These are phyloP conservation scores for Rhamnella rubrinervis DNA, from an alignment of 331 rosid species.

Conservation along the genomic window DNA sequence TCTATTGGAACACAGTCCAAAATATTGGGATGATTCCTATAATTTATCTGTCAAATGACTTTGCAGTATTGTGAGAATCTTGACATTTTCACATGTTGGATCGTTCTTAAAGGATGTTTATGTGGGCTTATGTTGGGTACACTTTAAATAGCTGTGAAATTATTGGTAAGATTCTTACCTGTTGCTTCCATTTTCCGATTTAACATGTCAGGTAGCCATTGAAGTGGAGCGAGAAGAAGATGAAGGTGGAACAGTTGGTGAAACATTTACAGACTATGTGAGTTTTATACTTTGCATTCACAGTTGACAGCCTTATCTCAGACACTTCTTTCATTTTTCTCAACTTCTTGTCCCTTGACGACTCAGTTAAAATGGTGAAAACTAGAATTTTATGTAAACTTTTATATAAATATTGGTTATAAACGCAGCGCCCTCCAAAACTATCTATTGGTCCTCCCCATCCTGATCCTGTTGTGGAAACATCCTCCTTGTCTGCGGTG, in stretches of 20 bases:
- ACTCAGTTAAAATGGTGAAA: constrained; percentile 28
- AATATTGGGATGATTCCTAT: too few relatives aligned
- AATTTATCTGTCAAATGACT: too few relatives aligned
- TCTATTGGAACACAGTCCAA: too few relatives aligned
- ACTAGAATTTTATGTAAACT: constrained; percentile 25
- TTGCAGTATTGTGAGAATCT: too few relatives aligned
- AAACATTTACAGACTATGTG: constrained; percentile 97
- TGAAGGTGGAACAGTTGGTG: constrained; percentile 93
- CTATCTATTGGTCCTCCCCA: constrained; percentile 86
- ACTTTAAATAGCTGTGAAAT: too few relatives aligned
- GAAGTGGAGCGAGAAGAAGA: constrained; percentile 99
- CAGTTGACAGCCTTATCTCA: constrained; percentile 23
- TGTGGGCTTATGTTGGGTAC: too few relatives aligned
- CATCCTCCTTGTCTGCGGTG: constrained; percentile 93
- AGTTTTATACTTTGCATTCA: constrained; percentile 34
- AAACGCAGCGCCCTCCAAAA: constrained; percentile 90
- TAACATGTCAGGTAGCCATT: constrained; percentile 70
- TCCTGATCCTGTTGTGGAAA: constrained; percentile 97
- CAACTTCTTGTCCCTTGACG: constrained; percentile 18
- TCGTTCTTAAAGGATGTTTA: too few relatives aligned
- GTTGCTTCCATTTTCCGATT: background rate
- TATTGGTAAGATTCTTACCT: background rate
- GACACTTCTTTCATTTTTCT: constrained; percentile 8
- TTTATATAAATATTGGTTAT: constrained; percentile 13
- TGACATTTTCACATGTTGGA: too few relatives aligned